phyloP scores from a whole-genome alignment of 2,329 filamentous ascomycete species.

The Pseudonectria foliicola region DNA sequence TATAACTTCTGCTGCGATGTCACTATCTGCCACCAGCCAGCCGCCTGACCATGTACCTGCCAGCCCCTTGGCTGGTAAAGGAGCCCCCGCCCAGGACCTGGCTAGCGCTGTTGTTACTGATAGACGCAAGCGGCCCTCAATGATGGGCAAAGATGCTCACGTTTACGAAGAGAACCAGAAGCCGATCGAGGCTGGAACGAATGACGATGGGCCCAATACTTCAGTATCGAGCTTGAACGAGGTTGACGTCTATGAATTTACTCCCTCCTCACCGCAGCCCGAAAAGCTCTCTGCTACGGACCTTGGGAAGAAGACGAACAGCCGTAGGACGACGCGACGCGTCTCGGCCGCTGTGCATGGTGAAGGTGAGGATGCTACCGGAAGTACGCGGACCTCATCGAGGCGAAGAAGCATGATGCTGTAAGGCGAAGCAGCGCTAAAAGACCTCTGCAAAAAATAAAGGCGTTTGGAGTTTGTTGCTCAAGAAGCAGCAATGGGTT shows the following conservation, averaged over 20 bases:
- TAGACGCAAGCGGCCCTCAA: slow-evolving; percentile 34
- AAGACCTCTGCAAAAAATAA: slow-evolving; percentile 16
- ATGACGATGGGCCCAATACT: slow-evolving; percentile 10
- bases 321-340: slow-evolving; percentile 31
- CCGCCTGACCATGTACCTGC: slow-evolving; percentile 20
- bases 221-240: slow-evolving; percentile 21
- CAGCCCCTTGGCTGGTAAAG: slow-evolving; percentile 38
- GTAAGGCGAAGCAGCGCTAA: slow-evolving; percentile 28
- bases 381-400: slow-evolving; percentile 26
- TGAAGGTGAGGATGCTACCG: slow-evolving; percentile 25
- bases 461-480: slow-evolving; percentile 22
- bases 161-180: slow-evolving; percentile 7
- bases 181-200: slow-evolving; percentile 6
- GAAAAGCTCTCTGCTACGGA: slow-evolving; percentile 23
- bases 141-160: slow-evolving; percentile 11
- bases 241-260: slow-evolving; percentile 50
- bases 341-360: slow-evolving; percentile 32
- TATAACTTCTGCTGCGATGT: slow-evolving; percentile 11
- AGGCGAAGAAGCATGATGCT: slow-evolving; percentile 55
- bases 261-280: slow-evolving; percentile 36
- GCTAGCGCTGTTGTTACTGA: slow-evolving; percentile 30
- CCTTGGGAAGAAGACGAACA: slow-evolving; percentile 15
- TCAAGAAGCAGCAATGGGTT: slow-evolving; percentile 17
- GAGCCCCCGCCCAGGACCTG: slow-evolving; percentile 20
- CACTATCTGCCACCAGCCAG: slow-evolving; percentile 3